Evolutionary conservation across 2,329 filamentous ascomycete species (phyloP), one percentile per base, ranked within the genome.

Genomic region (Gremmenia infestans): DNA sequence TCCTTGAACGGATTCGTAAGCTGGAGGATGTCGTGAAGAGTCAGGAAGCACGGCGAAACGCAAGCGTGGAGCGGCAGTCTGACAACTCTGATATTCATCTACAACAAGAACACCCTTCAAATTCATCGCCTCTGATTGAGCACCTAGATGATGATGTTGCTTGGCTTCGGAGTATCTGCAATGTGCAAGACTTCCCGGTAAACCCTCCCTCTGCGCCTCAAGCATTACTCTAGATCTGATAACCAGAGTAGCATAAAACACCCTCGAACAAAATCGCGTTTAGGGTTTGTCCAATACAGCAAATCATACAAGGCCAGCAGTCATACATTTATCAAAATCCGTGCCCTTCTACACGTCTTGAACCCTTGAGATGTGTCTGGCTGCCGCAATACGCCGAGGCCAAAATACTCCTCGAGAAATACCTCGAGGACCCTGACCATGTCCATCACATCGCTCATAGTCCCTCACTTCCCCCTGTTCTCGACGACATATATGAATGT

Each of bases 381-480:
- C 42, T 61, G 2, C 60, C 60, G 17, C 43, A 45, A 28, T 50
- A 56, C 39, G 19, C 48, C 4, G 58, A 62, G 36, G 52, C 58
- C 5, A 50, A 57, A 25, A 42, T 62, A 25, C 52, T 60, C 15
- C 37, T 62, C 17, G 53, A 62, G 8, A 60, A 60, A 37, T 62
- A 48, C 35, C 14, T 60, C 15, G 42, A 43, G 9, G 53, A 55
- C 40, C 42, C 56, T 22, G 45, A 54, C 4, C 49, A 60, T 50
- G 9, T 57, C 22, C 60, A 56, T 28, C 54, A 62, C 51, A 42
- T 60, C 14, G 46, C 55, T 6, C 58, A 62, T 32, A 48, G 12
- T 25, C 58, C 60, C 35, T 60, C 60, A 8, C 42, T 62, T 19
- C 50, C 51, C 5, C 9, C 36, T 28, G 40, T 56, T 6, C 32